Conservation (phyloP, 179 eudicot species). For the Corrigiola litoralis region DNA sequence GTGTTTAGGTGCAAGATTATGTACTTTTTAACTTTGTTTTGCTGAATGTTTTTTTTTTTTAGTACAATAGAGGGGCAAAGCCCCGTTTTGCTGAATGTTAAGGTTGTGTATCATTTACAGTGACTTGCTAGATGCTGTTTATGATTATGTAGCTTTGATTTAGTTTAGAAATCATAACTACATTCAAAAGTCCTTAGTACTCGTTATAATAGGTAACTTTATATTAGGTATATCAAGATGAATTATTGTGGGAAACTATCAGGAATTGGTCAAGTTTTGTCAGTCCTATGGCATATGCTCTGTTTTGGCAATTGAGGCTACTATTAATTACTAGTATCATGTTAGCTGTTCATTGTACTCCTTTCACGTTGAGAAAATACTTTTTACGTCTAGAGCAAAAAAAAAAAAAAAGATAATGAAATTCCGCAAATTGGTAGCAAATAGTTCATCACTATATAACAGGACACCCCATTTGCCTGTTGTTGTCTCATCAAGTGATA, state of each 20-base stretch:
- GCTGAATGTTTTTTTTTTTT: slow-evolving; percentile 2
- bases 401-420: no score
- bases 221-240: slow-evolving; percentile 2
- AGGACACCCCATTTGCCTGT: slow-evolving; percentile 2
- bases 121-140: no score
- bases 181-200: no score
- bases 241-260: slow-evolving; percentile 6
- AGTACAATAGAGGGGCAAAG: no score
- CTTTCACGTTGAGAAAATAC: background rate
- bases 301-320: slow-evolving; percentile 11
- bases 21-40: slow-evolving; percentile 7
- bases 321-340: slow-evolving; percentile 6
- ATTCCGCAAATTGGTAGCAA: background rate
- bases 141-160: no score
- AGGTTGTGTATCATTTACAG: no score
- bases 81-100: background rate
- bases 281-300: slow-evolving; percentile 19
- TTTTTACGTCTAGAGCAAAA: no score
- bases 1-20: background rate
- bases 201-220: background rate
- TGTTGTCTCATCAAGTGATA: slow-evolving; percentile 16
- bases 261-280: slow-evolving; percentile 13
- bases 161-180: no score
- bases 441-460: background rate
- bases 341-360: background rate